Base-by-base conservation (phyloP, 140 eudicot species). In the Anethum foeniculum region DNA sequence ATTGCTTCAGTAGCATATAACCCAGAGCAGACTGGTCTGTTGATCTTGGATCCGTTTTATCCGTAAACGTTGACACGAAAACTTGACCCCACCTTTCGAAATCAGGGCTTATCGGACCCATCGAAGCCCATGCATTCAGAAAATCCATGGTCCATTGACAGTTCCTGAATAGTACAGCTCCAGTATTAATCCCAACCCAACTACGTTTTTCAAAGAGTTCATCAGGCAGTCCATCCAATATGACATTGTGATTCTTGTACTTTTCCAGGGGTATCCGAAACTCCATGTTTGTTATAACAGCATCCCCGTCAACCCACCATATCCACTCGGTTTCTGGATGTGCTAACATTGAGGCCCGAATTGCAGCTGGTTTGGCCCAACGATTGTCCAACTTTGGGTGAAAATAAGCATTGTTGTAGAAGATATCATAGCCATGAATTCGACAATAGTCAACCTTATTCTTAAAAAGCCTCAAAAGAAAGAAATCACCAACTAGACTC, bases 271-370 rank as follows among this genome's bases (percentile, higher is more conserved):
- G 97, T 0, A 89, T 78, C 88, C 82, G 84, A 52, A 93, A 93
- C 30, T 93, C 98, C 98, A 93, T 93, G 32, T 91, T 94, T 7
- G 98, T 93, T 77, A 93, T 65, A 15, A 82, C 93, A 6, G 98
- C 98, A 71, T 93, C 98, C 28, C 91, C 87, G 76, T 93, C 98
- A 0, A 89, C 93, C 98, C 98, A 93, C 96, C 92, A 91, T 73
- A 93, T 89, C 98, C 98, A 93, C 90, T 93, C 96, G 32, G 90
- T 85, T 75, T 93, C 98, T 43, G 97, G 97, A 83, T 90, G 98
- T 76, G 98, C 97, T 87, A 93, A 54, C 98, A 93, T 93, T 8
- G 93, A 87, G 5, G 98, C 97, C 87, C 88, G 71, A 62, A 62
- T 83, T 18, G 91, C 88, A 43, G 86, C 32, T 14, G 98, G 92